Conservation (phyloP, 257 asterid species). For the Solanum clarkiae region DNA sequence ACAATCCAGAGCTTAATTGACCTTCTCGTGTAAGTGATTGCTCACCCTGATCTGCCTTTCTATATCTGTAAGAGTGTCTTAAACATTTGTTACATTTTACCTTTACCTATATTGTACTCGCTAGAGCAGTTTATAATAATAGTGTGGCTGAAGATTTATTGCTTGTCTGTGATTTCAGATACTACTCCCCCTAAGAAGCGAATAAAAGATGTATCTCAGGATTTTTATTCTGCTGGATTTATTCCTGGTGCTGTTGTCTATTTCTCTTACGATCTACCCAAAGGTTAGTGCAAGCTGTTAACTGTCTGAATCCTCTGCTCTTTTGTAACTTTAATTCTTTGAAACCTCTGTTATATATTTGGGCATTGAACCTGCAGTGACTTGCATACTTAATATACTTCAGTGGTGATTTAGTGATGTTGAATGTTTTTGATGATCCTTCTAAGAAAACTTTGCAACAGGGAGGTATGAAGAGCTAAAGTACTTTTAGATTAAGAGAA, state of each 20-base stretch:
- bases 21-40: constrained; percentile 54
- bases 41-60: constrained; percentile 65
- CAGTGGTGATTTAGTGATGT: neutral
- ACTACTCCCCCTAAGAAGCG: constrained; percentile 94
- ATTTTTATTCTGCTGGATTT: constrained; percentile 79
- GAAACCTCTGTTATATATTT: neutral
- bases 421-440: neutral
- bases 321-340: neutral
- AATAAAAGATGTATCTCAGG: constrained; percentile 59
- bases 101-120: neutral
- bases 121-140: neutral
- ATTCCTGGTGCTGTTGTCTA: constrained; percentile 92
- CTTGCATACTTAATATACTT: neutral
- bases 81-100: neutral
- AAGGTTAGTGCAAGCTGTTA: constrained; percentile 29
- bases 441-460: neutral
- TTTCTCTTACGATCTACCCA: constrained; percentile 50
- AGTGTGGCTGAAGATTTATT: neutral
- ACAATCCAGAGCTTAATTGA: constrained; percentile 64
- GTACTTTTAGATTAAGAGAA: neutral
- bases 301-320: neutral
- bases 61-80: constrained; percentile 47
- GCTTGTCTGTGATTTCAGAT: constrained; percentile 28
- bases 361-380: neutral
- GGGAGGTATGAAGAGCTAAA: neutral